phyloP scores from a whole-genome alignment of 2,329 filamentous ascomycete genomes.

The Cladosporium oxysporum region DNA sequence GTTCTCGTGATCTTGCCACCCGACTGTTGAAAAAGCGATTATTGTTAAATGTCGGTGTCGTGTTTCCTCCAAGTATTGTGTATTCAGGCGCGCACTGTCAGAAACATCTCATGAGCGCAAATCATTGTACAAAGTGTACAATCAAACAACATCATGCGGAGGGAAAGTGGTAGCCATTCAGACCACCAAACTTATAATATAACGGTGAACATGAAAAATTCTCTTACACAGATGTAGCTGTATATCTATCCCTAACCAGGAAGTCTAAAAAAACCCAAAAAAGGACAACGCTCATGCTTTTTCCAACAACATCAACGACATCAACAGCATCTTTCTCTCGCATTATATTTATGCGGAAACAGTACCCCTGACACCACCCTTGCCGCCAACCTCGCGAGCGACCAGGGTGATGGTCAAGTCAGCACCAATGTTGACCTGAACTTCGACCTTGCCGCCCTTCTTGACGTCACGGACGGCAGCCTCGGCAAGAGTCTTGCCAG shows the following conservation, averaged over 20 bases:
- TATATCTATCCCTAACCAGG: slow-evolving; percentile 11
- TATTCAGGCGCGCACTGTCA: no score
- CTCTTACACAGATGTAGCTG: slow-evolving; percentile 11
- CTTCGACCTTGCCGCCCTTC: slow-evolving; percentile 88
- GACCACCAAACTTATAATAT: not conserved
- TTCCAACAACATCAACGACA: not conserved
- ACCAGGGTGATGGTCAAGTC: slow-evolving; percentile 81
- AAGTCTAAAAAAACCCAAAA: slow-evolving; percentile 3
- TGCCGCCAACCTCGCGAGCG: slow-evolving; percentile 80
- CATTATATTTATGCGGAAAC: slow-evolving; percentile 14
- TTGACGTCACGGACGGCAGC: slow-evolving; percentile 79
- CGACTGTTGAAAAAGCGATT: no score
- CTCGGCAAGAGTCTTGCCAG: slow-evolving; percentile 79
- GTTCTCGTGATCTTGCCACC: no score
- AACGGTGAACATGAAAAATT: not conserved
- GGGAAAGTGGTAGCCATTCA: no score
- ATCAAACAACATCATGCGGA: not conserved
- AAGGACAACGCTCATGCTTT: slow-evolving; percentile 2
- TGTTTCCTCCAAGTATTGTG: no score
- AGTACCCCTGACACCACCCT: slow-evolving; percentile 76
- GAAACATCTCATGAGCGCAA: no score
- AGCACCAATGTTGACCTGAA: slow-evolving; percentile 82
- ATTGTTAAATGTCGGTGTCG: no score
- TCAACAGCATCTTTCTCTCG: not conserved
- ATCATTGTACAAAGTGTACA: no score